phyloP scores from a whole-genome alignment of 73 alveolate genomes.

The Paramecium pentaurelia region DNA sequence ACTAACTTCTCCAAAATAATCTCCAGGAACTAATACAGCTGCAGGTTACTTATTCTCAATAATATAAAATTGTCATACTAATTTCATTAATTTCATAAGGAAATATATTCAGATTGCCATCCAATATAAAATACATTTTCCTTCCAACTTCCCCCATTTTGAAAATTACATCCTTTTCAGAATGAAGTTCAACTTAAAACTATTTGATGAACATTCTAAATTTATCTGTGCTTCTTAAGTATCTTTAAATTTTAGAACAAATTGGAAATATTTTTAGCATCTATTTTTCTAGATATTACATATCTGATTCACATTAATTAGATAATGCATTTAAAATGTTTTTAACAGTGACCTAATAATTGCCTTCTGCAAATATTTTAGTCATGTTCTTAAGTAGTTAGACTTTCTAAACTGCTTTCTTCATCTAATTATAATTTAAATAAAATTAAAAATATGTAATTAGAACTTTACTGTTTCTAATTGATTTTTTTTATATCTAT shows the following conservation, averaged over 20 bases:
- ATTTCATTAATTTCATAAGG: slow-evolving; percentile 4
- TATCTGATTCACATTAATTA: neutral
- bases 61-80: neutral
- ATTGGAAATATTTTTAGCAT: neutral
- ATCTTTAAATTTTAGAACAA: neutral
- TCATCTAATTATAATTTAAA: neutral
- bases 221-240: neutral
- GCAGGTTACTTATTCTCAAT: neutral
- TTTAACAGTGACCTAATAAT: neutral
- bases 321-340: neutral
- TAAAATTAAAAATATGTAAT: neutral
- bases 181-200: neutral
- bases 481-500: neutral
- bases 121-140: slow-evolving; percentile 43
- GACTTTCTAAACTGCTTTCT: slow-evolving; percentile 24
- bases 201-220: neutral
- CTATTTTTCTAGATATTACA: neutral
- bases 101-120: neutral
- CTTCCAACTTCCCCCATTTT: slow-evolving; percentile 20
- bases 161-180: neutral
- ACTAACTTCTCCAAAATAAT: slow-evolving; percentile 36
- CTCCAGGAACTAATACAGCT: slow-evolving; percentile 19
- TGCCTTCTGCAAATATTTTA: slow-evolving; percentile 6
- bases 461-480: neutral
- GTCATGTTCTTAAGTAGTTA: slow-evolving; percentile 1